Evolutionary conservation across 106 monocot species (phyloP), one percentile per base, ranked within the genome.

Genomic region (Dendrobium nobile): DNA sequence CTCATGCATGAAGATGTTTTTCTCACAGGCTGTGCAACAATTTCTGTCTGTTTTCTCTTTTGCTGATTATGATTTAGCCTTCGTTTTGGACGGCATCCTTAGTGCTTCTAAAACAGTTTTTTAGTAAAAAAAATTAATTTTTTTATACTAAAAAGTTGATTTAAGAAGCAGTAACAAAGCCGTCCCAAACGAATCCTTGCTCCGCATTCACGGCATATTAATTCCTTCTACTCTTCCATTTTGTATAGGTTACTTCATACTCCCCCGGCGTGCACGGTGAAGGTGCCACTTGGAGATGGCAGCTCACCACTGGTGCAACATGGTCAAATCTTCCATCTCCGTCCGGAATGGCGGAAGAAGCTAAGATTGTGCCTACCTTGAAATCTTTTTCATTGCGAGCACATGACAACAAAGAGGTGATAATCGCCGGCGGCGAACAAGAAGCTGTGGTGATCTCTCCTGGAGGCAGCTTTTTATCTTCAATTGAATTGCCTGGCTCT

Each of bases 311-410:
- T 2, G 95, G 95, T 41, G 98, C 91, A 77, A 91, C 91, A 20
- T 99, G 98, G 98, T 84, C 95, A 27, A 99, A 93, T 80, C 92
- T 88, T 20, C 92, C 94, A 45, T 88, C 94, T 11, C 96, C 93
- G 33, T 88, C 87, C 9, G 91, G 94, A 65, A 88, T 89, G 91
- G 16, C 88, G 84, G 89, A 83, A 85, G 92, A 91, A 81, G 79
- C 82, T 31, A 56, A 43, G 11, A 88, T 90, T 17, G 95, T 99
- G 54, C 98, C 95, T 1, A 99, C 98, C 24, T 40, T 99, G 56
- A 91, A 88, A 40, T 61, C 91, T 8, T 91, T 91, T 85, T 75
- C 82, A 19, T 47, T 95, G 47, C 82, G 86, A 31, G 67, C 80
- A 16, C 88, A 84, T 55, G 85, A 85, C 56, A 80, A 47, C 7